Conservation (phyloP, 306 rosid genomes). For the Rosa chinensis region DNA sequence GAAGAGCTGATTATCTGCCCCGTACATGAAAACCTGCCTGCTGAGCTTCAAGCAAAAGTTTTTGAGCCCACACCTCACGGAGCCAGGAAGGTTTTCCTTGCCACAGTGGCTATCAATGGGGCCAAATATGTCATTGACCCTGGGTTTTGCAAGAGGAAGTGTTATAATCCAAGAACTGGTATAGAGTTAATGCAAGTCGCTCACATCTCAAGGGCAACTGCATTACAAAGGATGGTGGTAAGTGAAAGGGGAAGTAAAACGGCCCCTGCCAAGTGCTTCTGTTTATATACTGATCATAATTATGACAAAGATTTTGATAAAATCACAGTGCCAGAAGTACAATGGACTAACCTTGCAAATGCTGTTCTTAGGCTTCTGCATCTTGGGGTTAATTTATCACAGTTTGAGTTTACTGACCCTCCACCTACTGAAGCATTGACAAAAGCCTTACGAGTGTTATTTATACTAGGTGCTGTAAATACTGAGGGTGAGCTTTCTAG, state of each 20-base stretch:
- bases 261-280: constrained; percentile 58
- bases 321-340: constrained; percentile 76
- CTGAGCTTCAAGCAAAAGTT: constrained; percentile 45
- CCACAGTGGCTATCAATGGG: constrained; percentile 55
- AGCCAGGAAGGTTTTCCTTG: constrained; percentile 80
- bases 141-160: constrained; percentile 71
- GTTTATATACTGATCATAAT: constrained; percentile 57
- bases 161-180: constrained; percentile 78
- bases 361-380: constrained; percentile 75
- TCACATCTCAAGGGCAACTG: constrained; percentile 85
- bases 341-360: constrained; percentile 78
- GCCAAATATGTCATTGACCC: constrained; percentile 84
- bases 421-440: constrained; percentile 81
- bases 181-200: constrained; percentile 68
- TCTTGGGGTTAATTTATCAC: constrained; percentile 53
- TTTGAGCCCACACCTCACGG: constrained; percentile 90
- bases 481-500: constrained; percentile 75
- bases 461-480: constrained; percentile 72
- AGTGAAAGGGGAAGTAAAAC: constrained; percentile 8
- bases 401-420: constrained; percentile 88
- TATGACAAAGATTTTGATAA: constrained; percentile 66
- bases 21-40: neutral
- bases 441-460: constrained; percentile 73
- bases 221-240: constrained; percentile 65
- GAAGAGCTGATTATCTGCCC: constrained; percentile 68